Conservation (phyloP, 169 alveolate genomes). For the Plasmodium inui region DNA sequence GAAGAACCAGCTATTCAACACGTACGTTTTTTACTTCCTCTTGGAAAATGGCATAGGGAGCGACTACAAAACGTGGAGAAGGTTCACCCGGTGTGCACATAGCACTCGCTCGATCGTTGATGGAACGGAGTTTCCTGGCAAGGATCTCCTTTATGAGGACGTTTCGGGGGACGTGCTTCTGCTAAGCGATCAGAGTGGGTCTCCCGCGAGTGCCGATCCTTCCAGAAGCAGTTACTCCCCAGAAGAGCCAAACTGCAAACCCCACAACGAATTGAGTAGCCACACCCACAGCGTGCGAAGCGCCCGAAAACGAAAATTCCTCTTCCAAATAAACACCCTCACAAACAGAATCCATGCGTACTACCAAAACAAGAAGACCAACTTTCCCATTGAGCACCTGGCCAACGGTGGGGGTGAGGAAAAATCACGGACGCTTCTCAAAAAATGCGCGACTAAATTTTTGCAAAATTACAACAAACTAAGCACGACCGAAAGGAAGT, state of each 20-base stretch:
- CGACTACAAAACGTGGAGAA: conserved; percentile 57
- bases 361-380: conserved; percentile 30
- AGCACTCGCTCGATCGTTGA: conserved; percentile 46
- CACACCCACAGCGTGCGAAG: not conserved
- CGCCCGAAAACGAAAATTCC: not conserved
- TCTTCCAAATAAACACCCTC: conserved; percentile 40
- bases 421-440: not conserved
- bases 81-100: conserved; percentile 34
- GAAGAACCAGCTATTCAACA: conserved; percentile 29
- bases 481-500: conserved; percentile 25
- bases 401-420: not conserved
- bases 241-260: not conserved
- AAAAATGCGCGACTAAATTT: conserved; percentile 34
- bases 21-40: conserved; percentile 48
- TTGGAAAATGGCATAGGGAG: conserved; percentile 62
- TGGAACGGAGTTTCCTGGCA: conserved; percentile 6
- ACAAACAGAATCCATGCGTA: conserved; percentile 58
- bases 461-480: conserved; percentile 37
- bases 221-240: not conserved
- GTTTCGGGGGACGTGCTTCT: conserved; percentile 5
- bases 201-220: not conserved
- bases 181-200: not conserved
- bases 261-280: not conserved
- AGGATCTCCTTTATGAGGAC: conserved; percentile 39
- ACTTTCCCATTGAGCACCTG: conserved; percentile 17